Evolutionary conservation across 2,329 filamentous ascomycete species (phyloP).

Genomic region (Pezizomycotina sp.): DNA sequence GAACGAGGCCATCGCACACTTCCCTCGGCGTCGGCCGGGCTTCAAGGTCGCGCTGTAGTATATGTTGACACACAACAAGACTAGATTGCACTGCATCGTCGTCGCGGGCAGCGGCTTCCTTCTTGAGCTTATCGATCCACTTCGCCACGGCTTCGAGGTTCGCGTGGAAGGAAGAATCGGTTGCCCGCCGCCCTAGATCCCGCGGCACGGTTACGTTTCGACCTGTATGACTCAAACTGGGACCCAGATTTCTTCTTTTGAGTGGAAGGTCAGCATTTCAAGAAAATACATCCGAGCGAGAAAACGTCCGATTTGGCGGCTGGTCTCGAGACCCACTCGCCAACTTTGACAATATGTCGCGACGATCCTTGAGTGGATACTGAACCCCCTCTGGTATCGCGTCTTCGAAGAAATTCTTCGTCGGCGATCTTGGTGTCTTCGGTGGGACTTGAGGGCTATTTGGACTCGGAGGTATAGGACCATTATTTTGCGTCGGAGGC

Average conservation of each 20-base stretch:
- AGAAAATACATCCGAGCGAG: constrained; percentile 54
- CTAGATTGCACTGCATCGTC: constrained; percentile 20
- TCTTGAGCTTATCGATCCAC: constrained; percentile 48
- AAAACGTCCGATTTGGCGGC: constrained; percentile 45
- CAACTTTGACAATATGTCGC: constrained; percentile 18
- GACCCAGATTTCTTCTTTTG: constrained; percentile 46
- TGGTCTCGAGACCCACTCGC: constrained; percentile 17
- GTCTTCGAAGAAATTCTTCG: too few relatives aligned
- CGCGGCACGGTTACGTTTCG: constrained; percentile 39
- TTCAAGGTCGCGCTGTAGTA: constrained; percentile 21
- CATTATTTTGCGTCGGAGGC: constrained; percentile 4
- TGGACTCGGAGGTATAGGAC: constrained; percentile 7
- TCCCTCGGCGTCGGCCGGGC: constrained; percentile 20
- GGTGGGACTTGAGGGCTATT: constrained; percentile 24
- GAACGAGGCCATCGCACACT: constrained; percentile 19
- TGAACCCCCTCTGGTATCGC: too few relatives aligned
- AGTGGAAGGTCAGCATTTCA: constrained; percentile 51
- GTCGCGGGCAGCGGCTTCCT: constrained; percentile 37
- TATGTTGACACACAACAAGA: constrained; percentile 20
- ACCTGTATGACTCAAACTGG: constrained; percentile 50
- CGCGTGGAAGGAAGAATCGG: constrained; percentile 56
- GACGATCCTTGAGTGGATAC: too few relatives aligned
- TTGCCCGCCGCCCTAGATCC: constrained; percentile 40
- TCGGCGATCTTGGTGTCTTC: constrained; percentile 24
- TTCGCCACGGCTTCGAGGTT: constrained; percentile 51